Percentiles rank a stretch among this genome's conserved stretches.
These are phyloP conservation scores for Silybum marianum DNA, from an alignment of 129 eudicot genomes.

Conservation along the genomic window DNA sequence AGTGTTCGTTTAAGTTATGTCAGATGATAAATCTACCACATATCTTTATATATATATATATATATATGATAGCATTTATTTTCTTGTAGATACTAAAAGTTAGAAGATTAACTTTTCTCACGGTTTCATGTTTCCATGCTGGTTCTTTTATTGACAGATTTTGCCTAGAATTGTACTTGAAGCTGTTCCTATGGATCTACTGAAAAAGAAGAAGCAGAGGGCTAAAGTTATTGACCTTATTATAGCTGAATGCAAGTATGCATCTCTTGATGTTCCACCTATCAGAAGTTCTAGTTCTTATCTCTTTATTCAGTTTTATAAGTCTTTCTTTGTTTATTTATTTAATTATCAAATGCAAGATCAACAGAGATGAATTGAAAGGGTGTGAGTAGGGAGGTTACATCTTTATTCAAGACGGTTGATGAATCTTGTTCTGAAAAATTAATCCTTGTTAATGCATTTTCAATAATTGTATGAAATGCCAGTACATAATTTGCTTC, in stretches of 20 bases:
- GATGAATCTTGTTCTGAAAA: slow-evolving; percentile 12
- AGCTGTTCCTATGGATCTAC: slow-evolving; percentile 67
- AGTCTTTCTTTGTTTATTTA: not conserved
- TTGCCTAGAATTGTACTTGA: slow-evolving; percentile 92
- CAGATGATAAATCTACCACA: too few species aligned
- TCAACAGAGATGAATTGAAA: not conserved
- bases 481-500: not conserved
- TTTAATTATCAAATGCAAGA: not conserved
- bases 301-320: not conserved
- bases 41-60: too few species aligned
- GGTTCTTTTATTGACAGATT: slow-evolving; percentile 44
- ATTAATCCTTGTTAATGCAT: not conserved
- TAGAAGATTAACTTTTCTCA: not conserved
- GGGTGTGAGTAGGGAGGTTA: not conserved
- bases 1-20: too few species aligned
- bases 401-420: not conserved
- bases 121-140: slow-evolving; percentile 9
- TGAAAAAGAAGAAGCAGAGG: slow-evolving; percentile 75
- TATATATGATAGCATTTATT: not conserved
- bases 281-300: slow-evolving; percentile 1
- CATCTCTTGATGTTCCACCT: slow-evolving; percentile 13
- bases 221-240: slow-evolving; percentile 71
- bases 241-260: slow-evolving; percentile 85
- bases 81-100: not conserved
- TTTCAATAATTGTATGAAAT: slow-evolving; percentile 9